These are phyloP conservation scores for Erucastrum elatum DNA, from an alignment of 345 rosid species.

Conservation along the genomic window DNA sequence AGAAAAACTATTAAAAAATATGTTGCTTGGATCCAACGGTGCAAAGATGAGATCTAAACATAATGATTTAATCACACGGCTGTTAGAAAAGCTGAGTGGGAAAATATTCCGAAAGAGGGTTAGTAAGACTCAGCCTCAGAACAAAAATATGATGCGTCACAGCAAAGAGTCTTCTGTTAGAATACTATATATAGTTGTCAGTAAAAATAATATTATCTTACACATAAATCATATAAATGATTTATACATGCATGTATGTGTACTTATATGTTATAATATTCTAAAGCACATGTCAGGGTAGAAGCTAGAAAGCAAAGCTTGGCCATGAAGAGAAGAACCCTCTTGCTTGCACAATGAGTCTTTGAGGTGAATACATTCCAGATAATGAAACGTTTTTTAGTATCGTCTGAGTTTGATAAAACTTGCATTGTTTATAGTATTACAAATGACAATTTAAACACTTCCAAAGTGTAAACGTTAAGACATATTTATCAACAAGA, in stretches of 20 bases:
- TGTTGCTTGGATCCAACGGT: slow-evolving; percentile 39
- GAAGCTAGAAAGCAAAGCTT: slow-evolving; percentile 60
- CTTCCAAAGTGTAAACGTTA: slow-evolving; percentile 31
- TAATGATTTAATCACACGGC: slow-evolving; percentile 41
- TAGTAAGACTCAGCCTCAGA: slow-evolving; percentile 55
- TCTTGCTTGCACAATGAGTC: slow-evolving; percentile 45
- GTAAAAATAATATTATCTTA: slow-evolving; percentile 43
- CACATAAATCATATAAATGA: neutral
- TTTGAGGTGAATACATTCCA: slow-evolving; percentile 1
- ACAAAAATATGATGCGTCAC: slow-evolving; percentile 63
- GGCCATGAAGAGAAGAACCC: slow-evolving; percentile 75
- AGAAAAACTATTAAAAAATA: neutral
- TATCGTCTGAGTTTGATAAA: neutral
- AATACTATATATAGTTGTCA: slow-evolving; percentile 64
- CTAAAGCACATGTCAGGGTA: slow-evolving; percentile 49
- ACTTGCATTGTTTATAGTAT: neutral
- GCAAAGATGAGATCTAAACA: slow-evolving; percentile 37
- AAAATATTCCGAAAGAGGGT: slow-evolving; percentile 43
- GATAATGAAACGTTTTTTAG: neutral
- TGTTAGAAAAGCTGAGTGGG: slow-evolving; percentile 33
- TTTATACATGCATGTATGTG: slow-evolving; percentile 38
- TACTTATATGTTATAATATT: slow-evolving; percentile 32
- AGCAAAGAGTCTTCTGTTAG: slow-evolving; percentile 57
- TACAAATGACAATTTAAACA: neutral
- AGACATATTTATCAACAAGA: slow-evolving; percentile 19